Conservation (phyloP, 169 alveolate genomes). For the Plasmodium reichenowi region DNA sequence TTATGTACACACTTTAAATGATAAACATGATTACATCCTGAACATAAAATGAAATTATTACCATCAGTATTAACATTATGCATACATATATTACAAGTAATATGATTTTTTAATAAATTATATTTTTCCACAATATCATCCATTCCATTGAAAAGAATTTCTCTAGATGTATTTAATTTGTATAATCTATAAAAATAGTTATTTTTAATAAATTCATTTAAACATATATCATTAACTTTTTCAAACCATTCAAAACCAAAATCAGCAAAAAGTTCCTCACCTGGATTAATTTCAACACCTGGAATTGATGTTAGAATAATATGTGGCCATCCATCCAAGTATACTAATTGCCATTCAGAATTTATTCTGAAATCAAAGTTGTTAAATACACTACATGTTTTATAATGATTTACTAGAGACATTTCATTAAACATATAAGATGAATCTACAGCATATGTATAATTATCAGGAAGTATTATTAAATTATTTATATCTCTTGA, state of each 20-base stretch:
- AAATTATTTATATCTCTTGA: slow-evolving; percentile 68
- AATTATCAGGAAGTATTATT: slow-evolving; percentile 88
- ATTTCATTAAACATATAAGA: slow-evolving; percentile 90
- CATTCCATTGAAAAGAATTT: slow-evolving; percentile 26
- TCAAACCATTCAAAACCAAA: slow-evolving; percentile 93
- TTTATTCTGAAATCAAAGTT: slow-evolving; percentile 88
- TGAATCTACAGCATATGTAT: slow-evolving; percentile 91
- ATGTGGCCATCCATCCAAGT: slow-evolving; percentile 92
- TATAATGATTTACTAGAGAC: slow-evolving; percentile 92
- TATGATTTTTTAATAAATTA: slow-evolving; percentile 54
- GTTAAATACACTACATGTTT: slow-evolving; percentile 85
- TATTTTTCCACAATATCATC: slow-evolving; percentile 72
- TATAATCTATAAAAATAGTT: slow-evolving; percentile 48
- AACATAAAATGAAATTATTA: slow-evolving; percentile 23
- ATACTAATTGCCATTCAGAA: slow-evolving; percentile 93
- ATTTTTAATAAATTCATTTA: slow-evolving; percentile 50
- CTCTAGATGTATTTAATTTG: slow-evolving; percentile 32
- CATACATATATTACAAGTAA: slow-evolving; percentile 75
- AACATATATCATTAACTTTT: slow-evolving; percentile 87
- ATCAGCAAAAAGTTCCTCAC: slow-evolving; percentile 93
- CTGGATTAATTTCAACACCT: slow-evolving; percentile 88
- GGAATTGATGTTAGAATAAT: slow-evolving; percentile 88
- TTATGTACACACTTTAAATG: slow-evolving; percentile 73
- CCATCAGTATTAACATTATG: slow-evolving; percentile 46
- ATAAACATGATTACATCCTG: slow-evolving; percentile 74